phyloP scores from a whole-genome alignment of 306 rosid genomes.

The Crataegus laevigata region DNA sequence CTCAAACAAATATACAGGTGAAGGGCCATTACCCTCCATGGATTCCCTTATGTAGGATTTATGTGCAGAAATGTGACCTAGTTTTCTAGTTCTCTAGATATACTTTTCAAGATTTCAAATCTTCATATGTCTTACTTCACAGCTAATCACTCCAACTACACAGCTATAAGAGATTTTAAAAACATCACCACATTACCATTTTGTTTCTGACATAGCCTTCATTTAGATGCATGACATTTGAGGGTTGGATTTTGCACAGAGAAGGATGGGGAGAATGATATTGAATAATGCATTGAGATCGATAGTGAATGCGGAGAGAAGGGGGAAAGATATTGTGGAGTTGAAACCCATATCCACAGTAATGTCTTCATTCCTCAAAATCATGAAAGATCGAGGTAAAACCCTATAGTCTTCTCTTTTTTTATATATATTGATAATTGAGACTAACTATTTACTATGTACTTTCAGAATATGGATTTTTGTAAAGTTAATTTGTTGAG shows the following conservation, averaged over 20 bases:
- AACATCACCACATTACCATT: not conserved
- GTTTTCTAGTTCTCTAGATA: not conserved
- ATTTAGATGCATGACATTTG: not conserved
- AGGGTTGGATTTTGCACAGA: not conserved
- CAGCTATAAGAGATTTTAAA: not conserved
- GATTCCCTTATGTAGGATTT: not conserved
- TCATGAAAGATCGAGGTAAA: conserved; percentile 80
- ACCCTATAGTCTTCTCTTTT: not conserved
- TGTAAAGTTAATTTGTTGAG: not conserved
- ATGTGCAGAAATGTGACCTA: not conserved
- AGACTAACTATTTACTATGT: not conserved
- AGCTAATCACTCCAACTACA: not conserved
- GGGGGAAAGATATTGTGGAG: conserved; percentile 69
- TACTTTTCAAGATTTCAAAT: not conserved
- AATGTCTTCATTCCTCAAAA: conserved; percentile 68
- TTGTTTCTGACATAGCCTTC: not conserved
- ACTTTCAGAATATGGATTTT: not conserved
- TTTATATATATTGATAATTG: not conserved
- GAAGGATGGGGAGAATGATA: conserved; percentile 72
- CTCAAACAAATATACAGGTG: too few relatives aligned
- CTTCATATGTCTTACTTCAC: not conserved
- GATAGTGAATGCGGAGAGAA: conserved; percentile 76
- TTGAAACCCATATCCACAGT: conserved; percentile 63
- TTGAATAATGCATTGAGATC: conserved; percentile 69
- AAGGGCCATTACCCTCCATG: too few relatives aligned